phyloP scores from a whole-genome alignment of 2,329 filamentous ascomycete species.

The Pseudogymnoascus sp. region DNA sequence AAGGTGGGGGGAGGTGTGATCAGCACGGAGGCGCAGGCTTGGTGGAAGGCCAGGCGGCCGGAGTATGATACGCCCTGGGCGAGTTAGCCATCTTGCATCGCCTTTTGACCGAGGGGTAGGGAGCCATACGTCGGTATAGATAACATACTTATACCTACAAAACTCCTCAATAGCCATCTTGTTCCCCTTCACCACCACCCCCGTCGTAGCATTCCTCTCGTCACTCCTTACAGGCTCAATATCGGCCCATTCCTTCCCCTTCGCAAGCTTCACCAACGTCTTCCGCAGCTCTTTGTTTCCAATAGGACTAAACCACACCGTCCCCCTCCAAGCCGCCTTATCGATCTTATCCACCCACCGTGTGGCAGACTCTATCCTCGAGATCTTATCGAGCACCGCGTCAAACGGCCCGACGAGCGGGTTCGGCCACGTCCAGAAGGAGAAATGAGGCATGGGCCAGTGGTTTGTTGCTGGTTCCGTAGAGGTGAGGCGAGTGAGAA shows the following conservation, averaged over 20 bases:
- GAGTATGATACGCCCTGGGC: constrained; percentile 40
- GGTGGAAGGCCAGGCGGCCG: constrained; percentile 42
- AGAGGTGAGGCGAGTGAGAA: constrained; percentile 25
- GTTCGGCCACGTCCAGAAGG: constrained; percentile 45
- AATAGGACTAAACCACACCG: constrained; percentile 36
- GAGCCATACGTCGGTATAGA: constrained; percentile 37
- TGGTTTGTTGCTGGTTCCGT: constrained; percentile 25
- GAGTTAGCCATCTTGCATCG: not conserved
- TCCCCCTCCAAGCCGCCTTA: constrained; percentile 43
- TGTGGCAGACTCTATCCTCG: constrained; percentile 28
- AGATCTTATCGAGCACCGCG: constrained; percentile 32
- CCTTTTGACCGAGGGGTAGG: no score
- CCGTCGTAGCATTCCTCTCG: constrained; percentile 18
- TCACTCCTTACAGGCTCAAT: constrained; percentile 31
- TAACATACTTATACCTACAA: constrained; percentile 41
- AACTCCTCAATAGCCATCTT: constrained; percentile 41
- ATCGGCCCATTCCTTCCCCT: constrained; percentile 39
- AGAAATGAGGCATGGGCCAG: constrained; percentile 48
- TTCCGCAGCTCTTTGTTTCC: constrained; percentile 21
- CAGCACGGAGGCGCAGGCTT: constrained; percentile 40
- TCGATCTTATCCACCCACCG: constrained; percentile 30
- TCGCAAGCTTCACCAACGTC: constrained; percentile 17
- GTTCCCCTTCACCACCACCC: constrained; percentile 31
- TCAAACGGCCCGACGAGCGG: constrained; percentile 39
- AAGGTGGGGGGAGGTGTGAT: constrained; percentile 40